Evolutionary conservation across 2,329 filamentous ascomycete genomes (phyloP), one percentile per base, ranked within the genome.

Genomic region (Talaromyces marneffei): DNA sequence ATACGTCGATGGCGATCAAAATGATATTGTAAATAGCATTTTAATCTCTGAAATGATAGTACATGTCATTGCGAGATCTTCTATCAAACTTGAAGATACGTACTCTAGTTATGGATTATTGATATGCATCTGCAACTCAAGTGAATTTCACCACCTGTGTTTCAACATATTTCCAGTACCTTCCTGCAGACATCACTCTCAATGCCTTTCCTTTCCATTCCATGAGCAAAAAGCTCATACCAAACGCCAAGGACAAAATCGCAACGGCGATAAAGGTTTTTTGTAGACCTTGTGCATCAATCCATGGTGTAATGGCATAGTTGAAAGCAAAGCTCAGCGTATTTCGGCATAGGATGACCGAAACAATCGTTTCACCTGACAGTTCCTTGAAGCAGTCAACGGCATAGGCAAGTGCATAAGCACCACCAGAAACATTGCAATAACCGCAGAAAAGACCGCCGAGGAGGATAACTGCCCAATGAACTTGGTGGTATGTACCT

Each of bases 241-340:
- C 72, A 52, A 76, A 73, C 4, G 70, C 74, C 59, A 79, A 63
- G 0, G 71, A 74, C 16, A 64, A 59, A 62, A 78, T 63, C 8
- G 79, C 77, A 0, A 76, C 78, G 2, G 74, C 69, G 10, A 78
- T 74, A 42, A 80, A 80, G 4, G 77, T 76, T 60, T 79, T 79
- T 44, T 79, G 75, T 29, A 75, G 71, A 0, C 79, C 79, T 54
- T 78, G 67, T 4, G 73, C 66, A 4, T 69, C 73, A 1, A 80
- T 67, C 78, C 78, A 80, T 0, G 78, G 78, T 0, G 78, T 80
- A 29, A 80, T 75, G 16, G 82, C 81, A 66, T 85, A 84, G 29
- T 75, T 74, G 31, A 82, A 74, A 10, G 50, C 62, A 53, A 64
- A 64, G 42, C 62, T 64, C 23, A 64, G 56, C 2, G 5, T 81